phyloP scores from a whole-genome alignment of 2,329 filamentous ascomycete genomes.

The Alternaria ethzedia region DNA sequence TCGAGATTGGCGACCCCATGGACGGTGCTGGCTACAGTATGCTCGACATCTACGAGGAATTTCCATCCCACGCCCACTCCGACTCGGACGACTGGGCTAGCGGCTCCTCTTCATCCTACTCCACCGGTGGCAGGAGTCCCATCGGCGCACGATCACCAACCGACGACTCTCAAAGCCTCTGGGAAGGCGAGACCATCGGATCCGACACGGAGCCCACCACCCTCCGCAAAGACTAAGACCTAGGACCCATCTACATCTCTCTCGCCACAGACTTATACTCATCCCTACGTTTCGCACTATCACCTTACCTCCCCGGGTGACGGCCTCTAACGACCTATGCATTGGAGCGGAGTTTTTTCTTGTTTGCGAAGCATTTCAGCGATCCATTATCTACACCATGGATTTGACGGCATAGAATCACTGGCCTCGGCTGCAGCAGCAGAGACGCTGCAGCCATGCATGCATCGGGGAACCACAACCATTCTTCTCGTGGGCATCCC shows the following conservation, averaged over 20 bases:
- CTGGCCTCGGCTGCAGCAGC: slow-evolving; percentile 20
- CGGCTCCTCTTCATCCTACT: slow-evolving; percentile 79
- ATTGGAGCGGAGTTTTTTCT: slow-evolving; percentile 45
- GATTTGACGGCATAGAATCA: slow-evolving; percentile 33
- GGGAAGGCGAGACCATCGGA: slow-evolving; percentile 64
- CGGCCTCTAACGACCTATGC: slow-evolving; percentile 47
- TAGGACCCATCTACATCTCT: slow-evolving; percentile 9
- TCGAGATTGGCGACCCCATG: slow-evolving; percentile 76
- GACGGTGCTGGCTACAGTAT: slow-evolving; percentile 59
- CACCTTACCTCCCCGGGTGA: slow-evolving; percentile 27
- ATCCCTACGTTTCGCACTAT: slow-evolving; percentile 32
- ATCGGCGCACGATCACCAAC: slow-evolving; percentile 55
- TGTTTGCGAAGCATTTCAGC: slow-evolving; percentile 46
- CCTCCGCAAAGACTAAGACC: slow-evolving; percentile 29
- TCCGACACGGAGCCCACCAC: slow-evolving; percentile 50
- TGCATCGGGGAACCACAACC: slow-evolving; percentile 14
- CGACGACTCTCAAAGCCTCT: slow-evolving; percentile 63
- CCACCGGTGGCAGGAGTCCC: slow-evolving; percentile 66
- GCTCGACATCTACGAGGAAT: slow-evolving; percentile 62
- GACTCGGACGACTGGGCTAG: slow-evolving; percentile 91
- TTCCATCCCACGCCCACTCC: slow-evolving; percentile 58
- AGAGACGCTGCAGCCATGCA: slow-evolving; percentile 7
- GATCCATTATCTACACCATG: slow-evolving; percentile 22
- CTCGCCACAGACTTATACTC: slow-evolving; percentile 20
- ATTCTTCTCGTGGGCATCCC: slow-evolving; percentile 18